These are phyloP conservation scores for Taphrina pruni DNA, from an alignment of 1,139 yeast genomes.

Conservation along the genomic window DNA sequence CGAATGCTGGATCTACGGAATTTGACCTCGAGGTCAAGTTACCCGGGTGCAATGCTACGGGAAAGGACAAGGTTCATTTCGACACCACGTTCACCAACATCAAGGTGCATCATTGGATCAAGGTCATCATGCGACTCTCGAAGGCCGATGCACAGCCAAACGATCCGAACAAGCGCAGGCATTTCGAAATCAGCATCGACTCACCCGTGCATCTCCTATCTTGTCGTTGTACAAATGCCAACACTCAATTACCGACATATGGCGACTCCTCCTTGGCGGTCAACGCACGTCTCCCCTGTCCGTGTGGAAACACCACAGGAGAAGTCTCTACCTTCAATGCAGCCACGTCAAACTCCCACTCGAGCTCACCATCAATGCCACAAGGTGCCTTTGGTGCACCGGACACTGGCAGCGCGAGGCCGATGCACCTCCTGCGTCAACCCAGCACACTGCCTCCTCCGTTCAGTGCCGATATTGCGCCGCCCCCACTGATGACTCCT, in stretches of 20 bases:
- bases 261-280: constrained; percentile 44
- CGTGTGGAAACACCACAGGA: constrained; percentile 44
- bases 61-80: constrained; percentile 66
- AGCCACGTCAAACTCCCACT: background rate
- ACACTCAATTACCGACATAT: constrained; percentile 55
- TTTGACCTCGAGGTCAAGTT: constrained; percentile 82
- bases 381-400: constrained; percentile 39
- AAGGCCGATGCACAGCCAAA: constrained; percentile 57
- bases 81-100: constrained; percentile 79
- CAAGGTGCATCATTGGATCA: constrained; percentile 92
- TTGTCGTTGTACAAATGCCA: constrained; percentile 53
- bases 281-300: constrained; percentile 48
- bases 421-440: constrained; percentile 55
- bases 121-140: constrained; percentile 79
- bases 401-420: constrained; percentile 48
- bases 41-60: constrained; percentile 62
- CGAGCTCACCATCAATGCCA: constrained; percentile 40
- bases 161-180: constrained; percentile 68
- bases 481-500: constrained; percentile 50
- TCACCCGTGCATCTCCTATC: constrained; percentile 83
- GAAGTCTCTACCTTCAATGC: constrained; percentile 22
- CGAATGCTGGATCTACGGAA: constrained; percentile 55
- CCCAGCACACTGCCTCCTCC: constrained; percentile 59
- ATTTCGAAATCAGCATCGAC: constrained; percentile 89
- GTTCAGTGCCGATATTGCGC: constrained; percentile 54